These are phyloP conservation scores for Uronychia binucleata DNA, from an alignment of 73 alveolate species.

Conservation along the genomic window DNA sequence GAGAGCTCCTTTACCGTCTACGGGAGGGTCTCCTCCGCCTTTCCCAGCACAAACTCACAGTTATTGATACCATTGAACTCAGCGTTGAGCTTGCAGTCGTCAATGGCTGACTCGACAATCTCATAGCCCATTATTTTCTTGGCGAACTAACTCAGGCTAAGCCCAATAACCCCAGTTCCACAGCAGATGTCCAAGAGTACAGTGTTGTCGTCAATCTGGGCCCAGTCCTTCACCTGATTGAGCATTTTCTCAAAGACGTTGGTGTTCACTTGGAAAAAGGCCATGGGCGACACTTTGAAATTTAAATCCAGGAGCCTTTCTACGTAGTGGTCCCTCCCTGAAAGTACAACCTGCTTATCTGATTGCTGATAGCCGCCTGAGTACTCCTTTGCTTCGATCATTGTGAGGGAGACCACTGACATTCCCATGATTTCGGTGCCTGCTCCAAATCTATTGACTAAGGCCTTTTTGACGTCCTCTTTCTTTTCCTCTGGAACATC, in stretches of 20 bases:
- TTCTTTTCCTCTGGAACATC: slow-evolving; percentile 26
- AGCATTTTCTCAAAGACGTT: slow-evolving; percentile 81
- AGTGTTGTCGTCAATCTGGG: slow-evolving; percentile 61
- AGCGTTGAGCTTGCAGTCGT: slow-evolving; percentile 69
- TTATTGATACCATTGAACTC: slow-evolving; percentile 63
- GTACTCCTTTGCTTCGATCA: slow-evolving; percentile 32
- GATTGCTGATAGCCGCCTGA: slow-evolving; percentile 59
- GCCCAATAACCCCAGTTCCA: slow-evolving; percentile 94
- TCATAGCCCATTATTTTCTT: slow-evolving; percentile 82
- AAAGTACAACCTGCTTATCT: slow-evolving; percentile 23
- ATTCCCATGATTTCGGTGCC: slow-evolving; percentile 7
- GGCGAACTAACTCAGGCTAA: slow-evolving; percentile 63
- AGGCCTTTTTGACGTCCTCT: slow-evolving; percentile 17
- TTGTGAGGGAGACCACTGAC: slow-evolving; percentile 28
- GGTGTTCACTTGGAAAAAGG: slow-evolving; percentile 86
- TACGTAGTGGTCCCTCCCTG: slow-evolving; percentile 40
- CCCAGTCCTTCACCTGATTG: slow-evolving; percentile 52
- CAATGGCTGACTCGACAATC: slow-evolving; percentile 76
- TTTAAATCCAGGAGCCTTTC: slow-evolving; percentile 55
- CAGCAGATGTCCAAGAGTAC: slow-evolving; percentile 85
- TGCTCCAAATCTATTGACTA: slow-evolving; percentile 11
- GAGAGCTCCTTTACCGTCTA: slow-evolving; percentile 50
- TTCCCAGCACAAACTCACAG: slow-evolving; percentile 61
- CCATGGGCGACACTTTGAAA: slow-evolving; percentile 75
- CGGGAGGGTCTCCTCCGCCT: slow-evolving; percentile 82